phyloP scores from a whole-genome alignment of 768 basidiomycete genomes.

The Pisolithus albus region DNA sequence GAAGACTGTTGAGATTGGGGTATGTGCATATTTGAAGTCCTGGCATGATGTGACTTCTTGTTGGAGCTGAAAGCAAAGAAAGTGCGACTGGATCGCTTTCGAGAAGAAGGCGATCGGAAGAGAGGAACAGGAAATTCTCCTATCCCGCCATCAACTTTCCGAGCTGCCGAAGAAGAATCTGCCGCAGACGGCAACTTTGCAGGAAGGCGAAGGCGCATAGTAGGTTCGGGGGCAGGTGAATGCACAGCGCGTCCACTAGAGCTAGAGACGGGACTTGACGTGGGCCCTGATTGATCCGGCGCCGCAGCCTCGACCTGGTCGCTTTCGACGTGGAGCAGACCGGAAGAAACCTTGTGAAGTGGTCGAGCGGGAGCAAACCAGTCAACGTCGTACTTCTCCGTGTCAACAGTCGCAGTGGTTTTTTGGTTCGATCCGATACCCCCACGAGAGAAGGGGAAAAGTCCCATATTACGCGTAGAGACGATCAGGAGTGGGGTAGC shows the following conservation, averaged over 20 bases:
- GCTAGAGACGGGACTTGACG: not conserved
- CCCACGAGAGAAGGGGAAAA: conserved; percentile 34
- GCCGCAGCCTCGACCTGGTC: conserved; percentile 33
- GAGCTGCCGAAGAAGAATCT: conserved; percentile 37
- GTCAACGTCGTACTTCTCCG: conserved; percentile 33
- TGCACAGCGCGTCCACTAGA: conserved; percentile 11
- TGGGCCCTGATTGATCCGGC: not conserved
- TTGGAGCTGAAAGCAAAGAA: conserved; percentile 27
- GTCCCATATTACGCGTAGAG: conserved; percentile 16
- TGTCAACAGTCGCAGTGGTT: conserved; percentile 12
- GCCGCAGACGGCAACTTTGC: conserved; percentile 19
- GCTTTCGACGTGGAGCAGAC: conserved; percentile 14
- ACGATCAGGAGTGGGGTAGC: not conserved
- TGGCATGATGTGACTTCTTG: conserved; percentile 13
- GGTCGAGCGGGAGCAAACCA: conserved; percentile 65
- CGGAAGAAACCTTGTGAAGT: conserved; percentile 40
- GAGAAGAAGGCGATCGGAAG: conserved; percentile 14
- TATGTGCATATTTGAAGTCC: conserved; percentile 13
- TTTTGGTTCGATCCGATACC: conserved; percentile 17
- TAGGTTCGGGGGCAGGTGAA: not conserved
- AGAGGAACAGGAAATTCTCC: conserved; percentile 51
- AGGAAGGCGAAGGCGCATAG: conserved; percentile 10
- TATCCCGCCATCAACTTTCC: conserved; percentile 50
- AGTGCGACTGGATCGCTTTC: conserved; percentile 39
- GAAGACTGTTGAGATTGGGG: conserved; percentile 8